A percentile compares a stretch with the other conserved stretches of the same genome.
Conservation (phyloP, 352 stramenopile species). For the Phytophthora palmivora region DNA sequence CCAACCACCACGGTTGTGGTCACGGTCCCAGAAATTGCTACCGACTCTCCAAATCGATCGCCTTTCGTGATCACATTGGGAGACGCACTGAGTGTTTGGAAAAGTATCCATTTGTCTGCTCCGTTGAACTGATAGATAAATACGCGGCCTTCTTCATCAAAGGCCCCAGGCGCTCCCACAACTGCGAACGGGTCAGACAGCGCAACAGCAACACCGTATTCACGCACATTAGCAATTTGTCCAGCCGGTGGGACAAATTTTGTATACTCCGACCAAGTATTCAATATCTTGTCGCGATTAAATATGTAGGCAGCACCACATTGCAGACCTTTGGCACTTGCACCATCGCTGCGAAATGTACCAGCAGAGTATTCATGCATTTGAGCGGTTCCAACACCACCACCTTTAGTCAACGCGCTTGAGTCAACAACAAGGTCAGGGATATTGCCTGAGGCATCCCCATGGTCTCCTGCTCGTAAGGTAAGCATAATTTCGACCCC, state of each 20-base stretch:
- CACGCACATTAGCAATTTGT: constrained; percentile 50
- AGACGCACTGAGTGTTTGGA: constrained; percentile 64
- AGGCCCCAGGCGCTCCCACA: constrained; percentile 68
- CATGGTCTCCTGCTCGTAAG: constrained; percentile 65
- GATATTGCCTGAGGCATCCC: constrained; percentile 63
- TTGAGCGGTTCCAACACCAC: constrained; percentile 31
- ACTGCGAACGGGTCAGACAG: constrained; percentile 60
- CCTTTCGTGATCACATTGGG: constrained; percentile 53
- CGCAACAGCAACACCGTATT: constrained; percentile 64
- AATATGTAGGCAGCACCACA: constrained; percentile 82
- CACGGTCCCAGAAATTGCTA: constrained; percentile 64
- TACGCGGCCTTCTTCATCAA: constrained; percentile 61
- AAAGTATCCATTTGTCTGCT: constrained; percentile 56
- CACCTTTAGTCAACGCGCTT: constrained; percentile 48
- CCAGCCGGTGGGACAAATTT: constrained; percentile 61
- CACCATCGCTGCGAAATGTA: constrained; percentile 68
- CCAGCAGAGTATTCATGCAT: constrained; percentile 65
- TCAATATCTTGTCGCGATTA: constrained; percentile 27
- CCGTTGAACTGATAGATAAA: constrained; percentile 82
- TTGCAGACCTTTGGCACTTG: constrained; percentile 67
- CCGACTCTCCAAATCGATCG: constrained; percentile 75
- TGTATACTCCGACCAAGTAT: constrained; percentile 58
- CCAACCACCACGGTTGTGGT: constrained; percentile 67
- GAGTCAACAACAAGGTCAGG: constrained; percentile 60
- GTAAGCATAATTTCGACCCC: constrained; percentile 59